Evolutionary conservation across 257 asterid genomes (phyloP).

Genomic region (Gentiana dahurica): DNA sequence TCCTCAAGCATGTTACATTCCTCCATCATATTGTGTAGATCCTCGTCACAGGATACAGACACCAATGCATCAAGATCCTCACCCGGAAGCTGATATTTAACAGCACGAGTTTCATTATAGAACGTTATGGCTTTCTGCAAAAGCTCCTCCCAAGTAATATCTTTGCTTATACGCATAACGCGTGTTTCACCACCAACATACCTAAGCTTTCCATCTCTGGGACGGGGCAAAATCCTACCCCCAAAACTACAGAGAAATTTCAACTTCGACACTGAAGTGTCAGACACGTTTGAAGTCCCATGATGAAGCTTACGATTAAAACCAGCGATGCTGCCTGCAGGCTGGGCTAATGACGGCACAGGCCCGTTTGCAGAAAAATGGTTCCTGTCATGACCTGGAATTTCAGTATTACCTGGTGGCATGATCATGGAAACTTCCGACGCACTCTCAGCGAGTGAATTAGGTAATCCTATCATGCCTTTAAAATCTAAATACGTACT

Average conservation of each 20-base stretch:
- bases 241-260: conserved; percentile 91
- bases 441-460: conserved; percentile 32
- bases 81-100: conserved; percentile 94
- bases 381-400: conserved; percentile 36
- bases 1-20: conserved; percentile 51
- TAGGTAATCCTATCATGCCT: conserved; percentile 44
- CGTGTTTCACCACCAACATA: conserved; percentile 96
- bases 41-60: conserved; percentile 86
- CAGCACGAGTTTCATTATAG: conserved; percentile 40
- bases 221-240: conserved; percentile 85
- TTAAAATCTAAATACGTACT: conserved; percentile 40
- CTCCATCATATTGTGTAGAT: conserved; percentile 84
- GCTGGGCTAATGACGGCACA: conserved; percentile 31
- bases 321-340: conserved; percentile 33
- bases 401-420: conserved; percentile 31
- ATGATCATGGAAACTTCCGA: conserved; percentile 39
- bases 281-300: conserved; percentile 31
- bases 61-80: conserved; percentile 97
- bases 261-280: conserved; percentile 35
- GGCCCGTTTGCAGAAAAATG: conserved; percentile 22
- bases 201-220: conserved; percentile 86
- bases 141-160: conserved; percentile 65
- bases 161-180: conserved; percentile 55
- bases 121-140: conserved; percentile 47
- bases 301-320: conserved; percentile 23